Evolutionary conservation across 73 alveolate species (phyloP), one percentile per base, ranked within the genome.

Genomic region (Breviolum minutum): DNA sequence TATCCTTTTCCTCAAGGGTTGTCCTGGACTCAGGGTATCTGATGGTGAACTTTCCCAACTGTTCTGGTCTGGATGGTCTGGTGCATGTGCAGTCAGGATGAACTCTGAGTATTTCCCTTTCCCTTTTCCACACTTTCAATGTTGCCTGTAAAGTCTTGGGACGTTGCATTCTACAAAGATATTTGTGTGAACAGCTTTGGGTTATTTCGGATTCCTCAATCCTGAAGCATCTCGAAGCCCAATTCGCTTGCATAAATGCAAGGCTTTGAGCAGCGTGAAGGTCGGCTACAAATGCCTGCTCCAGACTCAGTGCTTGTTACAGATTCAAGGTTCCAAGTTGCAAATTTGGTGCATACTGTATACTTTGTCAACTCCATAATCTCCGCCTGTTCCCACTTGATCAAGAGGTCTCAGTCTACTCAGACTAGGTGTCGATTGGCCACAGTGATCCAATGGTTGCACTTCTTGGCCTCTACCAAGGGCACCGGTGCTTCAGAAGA

Each of bases 251-350:
- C 20, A 19, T 32, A 16, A 68, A 16, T 24, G 5, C 62, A n/a
- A 92, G 98, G 98, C 79, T 92, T 92, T 61, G 90, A 92, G 79
- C 90, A 74, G 24, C 79, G 90, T 11, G 98, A 92, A 61, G 98
- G 98, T 92, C 98, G 98, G 61, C 90, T 92, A 26, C 98, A 92
- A 68, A 32, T 92, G 81, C 98, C 98, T 26, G 98, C 48, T 68
- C 32, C 13, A 27, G 68, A 32, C 89, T 30, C 89, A 92, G 98
- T 17, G 32, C 19, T 40, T 40, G 54, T 40, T 40, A 40, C 54
- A 40, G 54, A 40, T 40, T 40, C 0, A 40, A 40, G 54, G 54
- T 27, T n/a, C 63, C 86, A 61, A 77, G 86, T 77, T 27, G 54
- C 14, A 5, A 71, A 14, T 16, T n/a, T 2, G 11, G 0, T 79